A percentile compares a stretch with the other conserved stretches of the same genome.
Evolutionary conservation across 345 rosid genomes (phyloP).

Genomic region (Syzygium aqueum): DNA sequence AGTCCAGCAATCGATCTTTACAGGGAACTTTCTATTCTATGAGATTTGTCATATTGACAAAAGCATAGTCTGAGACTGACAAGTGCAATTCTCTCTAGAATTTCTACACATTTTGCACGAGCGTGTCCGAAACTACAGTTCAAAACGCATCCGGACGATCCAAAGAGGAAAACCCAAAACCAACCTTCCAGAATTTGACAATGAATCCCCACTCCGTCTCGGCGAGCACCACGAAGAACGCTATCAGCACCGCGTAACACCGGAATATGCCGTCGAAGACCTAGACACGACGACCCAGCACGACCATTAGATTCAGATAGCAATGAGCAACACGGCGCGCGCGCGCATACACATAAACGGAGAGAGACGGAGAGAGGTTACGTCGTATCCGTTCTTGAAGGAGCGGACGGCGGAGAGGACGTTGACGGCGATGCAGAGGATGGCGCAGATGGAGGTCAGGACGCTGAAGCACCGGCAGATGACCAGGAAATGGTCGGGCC

Average conservation of each 20-base stretch:
- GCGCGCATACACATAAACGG: no score
- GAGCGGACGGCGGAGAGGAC: slow-evolving; percentile 77
- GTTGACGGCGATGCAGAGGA: slow-evolving; percentile 77
- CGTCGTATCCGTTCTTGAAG: slow-evolving; percentile 71
- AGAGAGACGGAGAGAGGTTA: slow-evolving; percentile 4
- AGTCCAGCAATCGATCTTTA: background rate
- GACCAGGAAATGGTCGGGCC: slow-evolving; percentile 59
- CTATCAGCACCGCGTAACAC: slow-evolving; percentile 77
- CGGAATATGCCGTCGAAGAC: slow-evolving; percentile 88
- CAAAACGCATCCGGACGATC: background rate
- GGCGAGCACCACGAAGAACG: slow-evolving; percentile 54
- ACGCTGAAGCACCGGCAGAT: slow-evolving; percentile 74
- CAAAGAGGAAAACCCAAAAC: background rate
- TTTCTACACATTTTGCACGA: background rate
- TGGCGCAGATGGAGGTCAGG: slow-evolving; percentile 51
- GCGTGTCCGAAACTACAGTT: background rate
- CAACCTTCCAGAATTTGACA: slow-evolving; percentile 56
- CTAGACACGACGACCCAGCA: slow-evolving; percentile 9
- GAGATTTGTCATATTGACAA: background rate
- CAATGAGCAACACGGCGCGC: background rate
- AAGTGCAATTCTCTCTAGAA: background rate
- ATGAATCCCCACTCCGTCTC: slow-evolving; percentile 94
- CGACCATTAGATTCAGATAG: background rate
- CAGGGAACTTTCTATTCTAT: background rate
- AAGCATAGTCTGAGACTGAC: background rate